Conservation (phyloP, 371 early-diverging fungal genomes). For the Actinomortierella wolfii region DNA sequence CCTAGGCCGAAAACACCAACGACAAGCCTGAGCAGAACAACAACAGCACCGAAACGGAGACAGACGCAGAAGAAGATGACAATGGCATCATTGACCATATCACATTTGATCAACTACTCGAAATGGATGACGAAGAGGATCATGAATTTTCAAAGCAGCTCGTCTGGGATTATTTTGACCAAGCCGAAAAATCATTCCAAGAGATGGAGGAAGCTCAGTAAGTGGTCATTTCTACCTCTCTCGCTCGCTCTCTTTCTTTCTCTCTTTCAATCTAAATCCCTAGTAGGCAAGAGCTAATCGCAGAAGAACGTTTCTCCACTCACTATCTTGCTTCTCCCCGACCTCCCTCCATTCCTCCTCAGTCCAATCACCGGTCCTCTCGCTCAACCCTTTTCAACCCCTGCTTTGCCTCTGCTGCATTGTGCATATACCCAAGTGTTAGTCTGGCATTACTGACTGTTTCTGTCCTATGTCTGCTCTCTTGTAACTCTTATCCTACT, state of each 20-base stretch:
- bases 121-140: conserved; percentile 85
- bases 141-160: conserved; percentile 74
- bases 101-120: conserved; percentile 79
- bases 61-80: conserved; percentile 1
- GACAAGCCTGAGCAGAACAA: too few species aligned
- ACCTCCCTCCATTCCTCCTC: too few species aligned
- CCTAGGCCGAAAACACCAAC: too few species aligned
- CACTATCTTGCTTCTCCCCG: too few species aligned
- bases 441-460: background rate
- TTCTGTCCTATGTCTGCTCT: background rate
- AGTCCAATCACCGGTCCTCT: too few species aligned
- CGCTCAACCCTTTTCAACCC: too few species aligned
- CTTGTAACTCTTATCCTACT: too few species aligned
- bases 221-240: conserved; percentile 28
- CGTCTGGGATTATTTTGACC: conserved; percentile 76
- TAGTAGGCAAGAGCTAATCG: too few species aligned
- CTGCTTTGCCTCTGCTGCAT: too few species aligned
- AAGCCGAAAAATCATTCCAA: conserved; percentile 71
- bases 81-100: conserved; percentile 72
- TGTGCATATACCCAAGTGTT: background rate
- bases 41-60: background rate
- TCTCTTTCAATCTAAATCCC: too few species aligned
- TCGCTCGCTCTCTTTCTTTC: too few species aligned
- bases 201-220: conserved; percentile 74
- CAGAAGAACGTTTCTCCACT: too few species aligned